These are phyloP conservation scores for Decorospora gaudefroyi DNA, from an alignment of 2,329 filamentous ascomycete genomes.

Conservation along the genomic window DNA sequence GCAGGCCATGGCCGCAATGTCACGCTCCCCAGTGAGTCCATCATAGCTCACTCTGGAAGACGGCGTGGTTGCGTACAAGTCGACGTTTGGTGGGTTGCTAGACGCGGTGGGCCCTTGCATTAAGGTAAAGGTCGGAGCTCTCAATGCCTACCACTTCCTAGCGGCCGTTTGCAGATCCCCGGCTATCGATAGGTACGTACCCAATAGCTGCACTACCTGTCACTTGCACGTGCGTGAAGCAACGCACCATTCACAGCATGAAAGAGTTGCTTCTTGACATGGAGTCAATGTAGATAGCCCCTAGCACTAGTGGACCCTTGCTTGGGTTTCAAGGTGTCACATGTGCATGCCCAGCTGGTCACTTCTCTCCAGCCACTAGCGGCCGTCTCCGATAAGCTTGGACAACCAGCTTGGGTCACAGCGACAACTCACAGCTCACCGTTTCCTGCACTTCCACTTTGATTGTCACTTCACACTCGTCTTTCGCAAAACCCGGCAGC, in stretches of 20 bases:
- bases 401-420: slow-evolving; percentile 24
- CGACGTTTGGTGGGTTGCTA: slow-evolving; percentile 14
- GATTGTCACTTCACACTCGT: no score
- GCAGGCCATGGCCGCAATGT: slow-evolving; percentile 68
- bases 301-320: slow-evolving; percentile 5
- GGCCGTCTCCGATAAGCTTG: slow-evolving; percentile 34
- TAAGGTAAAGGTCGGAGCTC: slow-evolving; percentile 19
- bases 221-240: no score
- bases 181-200: slow-evolving; percentile 26
- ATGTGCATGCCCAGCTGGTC: slow-evolving; percentile 17
- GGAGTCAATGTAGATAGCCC: not conserved
- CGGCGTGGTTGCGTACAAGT: slow-evolving; percentile 8
- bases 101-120: slow-evolving; percentile 24
- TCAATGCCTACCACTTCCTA: no score
- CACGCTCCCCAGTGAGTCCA: slow-evolving; percentile 51
- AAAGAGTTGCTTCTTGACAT: no score
- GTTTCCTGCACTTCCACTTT: slow-evolving; percentile 10
- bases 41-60: slow-evolving; percentile 13
- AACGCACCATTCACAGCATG: no score
- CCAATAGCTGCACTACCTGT: slow-evolving; percentile 10
- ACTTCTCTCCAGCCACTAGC: slow-evolving; percentile 29
- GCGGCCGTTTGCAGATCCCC: slow-evolving; percentile 13
- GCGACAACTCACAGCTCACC: slow-evolving; percentile 22
- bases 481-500: slow-evolving; percentile 1
- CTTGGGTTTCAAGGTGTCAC: slow-evolving; percentile 21